Conservation (phyloP, 1,284 basidiomycete species). For the Pseudozyma hubeiensis region DNA sequence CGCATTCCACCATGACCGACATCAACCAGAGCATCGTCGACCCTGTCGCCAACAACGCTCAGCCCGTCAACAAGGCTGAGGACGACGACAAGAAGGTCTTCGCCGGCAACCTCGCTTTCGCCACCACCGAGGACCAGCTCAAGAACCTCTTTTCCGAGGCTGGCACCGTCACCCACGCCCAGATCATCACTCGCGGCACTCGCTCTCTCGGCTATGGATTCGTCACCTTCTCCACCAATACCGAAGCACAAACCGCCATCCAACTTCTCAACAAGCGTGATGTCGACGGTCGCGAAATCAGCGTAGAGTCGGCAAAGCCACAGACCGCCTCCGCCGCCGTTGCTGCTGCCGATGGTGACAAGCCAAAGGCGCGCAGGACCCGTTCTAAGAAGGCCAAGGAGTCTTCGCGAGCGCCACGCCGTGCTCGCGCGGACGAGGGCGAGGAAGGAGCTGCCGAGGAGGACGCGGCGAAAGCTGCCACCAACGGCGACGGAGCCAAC, state of each 20-base stretch:
- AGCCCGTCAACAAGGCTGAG: conserved; percentile 23
- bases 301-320: conserved; percentile 63
- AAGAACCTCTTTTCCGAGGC: conserved; percentile 59
- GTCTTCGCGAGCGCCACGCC: conserved; percentile 41
- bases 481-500: conserved; percentile 24
- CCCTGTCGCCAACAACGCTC: conserved; percentile 45
- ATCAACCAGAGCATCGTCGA: conserved; percentile 50
- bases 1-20: conserved; percentile 36
- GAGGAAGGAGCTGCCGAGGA: conserved; percentile 57
- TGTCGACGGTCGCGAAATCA: conserved; percentile 63
- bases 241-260: conserved; percentile 60
- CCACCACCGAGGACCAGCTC: conserved; percentile 63
- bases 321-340: conserved; percentile 25
- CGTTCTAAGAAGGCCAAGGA: conserved; percentile 40
- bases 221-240: conserved; percentile 61
- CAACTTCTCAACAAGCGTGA: conserved; percentile 61
- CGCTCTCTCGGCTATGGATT: conserved; percentile 66
- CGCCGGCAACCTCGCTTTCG: conserved; percentile 62
- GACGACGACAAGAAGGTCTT: conserved; percentile 51
- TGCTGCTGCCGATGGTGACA: conserved; percentile 31
- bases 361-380: conserved; percentile 23
- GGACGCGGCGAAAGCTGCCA: conserved; percentile 34
- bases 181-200: conserved; percentile 65
- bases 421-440: conserved; percentile 58
- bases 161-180: conserved; percentile 56